phyloP scores from a whole-genome alignment of 2,329 filamentous ascomycete genomes.

The Lachnellula cervina region DNA sequence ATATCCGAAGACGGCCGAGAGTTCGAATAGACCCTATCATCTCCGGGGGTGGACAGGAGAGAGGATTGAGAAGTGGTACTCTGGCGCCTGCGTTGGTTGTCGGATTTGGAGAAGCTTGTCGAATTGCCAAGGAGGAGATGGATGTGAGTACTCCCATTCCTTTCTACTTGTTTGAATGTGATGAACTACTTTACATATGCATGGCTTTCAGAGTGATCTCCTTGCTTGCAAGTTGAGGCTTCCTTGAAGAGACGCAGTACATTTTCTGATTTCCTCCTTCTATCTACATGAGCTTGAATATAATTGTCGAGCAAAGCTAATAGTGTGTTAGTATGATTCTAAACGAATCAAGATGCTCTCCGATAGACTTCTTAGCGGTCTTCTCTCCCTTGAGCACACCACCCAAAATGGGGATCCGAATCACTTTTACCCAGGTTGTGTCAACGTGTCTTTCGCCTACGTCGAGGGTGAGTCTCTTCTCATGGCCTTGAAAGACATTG shows the following conservation, averaged over 20 bases:
- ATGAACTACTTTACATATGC: conserved; percentile 83
- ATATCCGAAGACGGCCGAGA: conserved; percentile 83
- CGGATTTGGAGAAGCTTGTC: conserved; percentile 92
- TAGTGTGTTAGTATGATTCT: conserved; percentile 71
- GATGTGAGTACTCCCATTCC: conserved; percentile 55
- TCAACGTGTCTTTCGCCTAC: conserved; percentile 98
- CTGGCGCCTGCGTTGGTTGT: conserved; percentile 83
- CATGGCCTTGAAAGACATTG: conserved; percentile 98
- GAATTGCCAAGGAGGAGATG: conserved; percentile 86
- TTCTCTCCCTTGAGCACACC: conserved; percentile 88
- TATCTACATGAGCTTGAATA: conserved; percentile 22
- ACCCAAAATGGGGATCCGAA: conserved; percentile 79
- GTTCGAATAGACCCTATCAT: conserved; percentile 96
- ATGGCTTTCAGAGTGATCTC: conserved; percentile 79
- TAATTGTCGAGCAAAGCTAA: conserved; percentile 16
- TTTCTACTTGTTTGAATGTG: conserved; percentile 41
- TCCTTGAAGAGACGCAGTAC: conserved; percentile 33
- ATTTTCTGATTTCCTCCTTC: conserved; percentile 23
- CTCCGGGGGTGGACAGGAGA: conserved; percentile 91
- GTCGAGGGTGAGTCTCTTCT: conserved; percentile 96
- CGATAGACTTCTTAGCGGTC: conserved; percentile 74
- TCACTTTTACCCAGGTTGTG: conserved; percentile 89
- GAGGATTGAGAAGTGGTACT: conserved; percentile 90
- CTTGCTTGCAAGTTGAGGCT: conserved; percentile 34
- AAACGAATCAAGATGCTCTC: conserved; percentile 80